phyloP scores from a whole-genome alignment of 208 protist genomes.

The Trypanosoma melophagium region DNA sequence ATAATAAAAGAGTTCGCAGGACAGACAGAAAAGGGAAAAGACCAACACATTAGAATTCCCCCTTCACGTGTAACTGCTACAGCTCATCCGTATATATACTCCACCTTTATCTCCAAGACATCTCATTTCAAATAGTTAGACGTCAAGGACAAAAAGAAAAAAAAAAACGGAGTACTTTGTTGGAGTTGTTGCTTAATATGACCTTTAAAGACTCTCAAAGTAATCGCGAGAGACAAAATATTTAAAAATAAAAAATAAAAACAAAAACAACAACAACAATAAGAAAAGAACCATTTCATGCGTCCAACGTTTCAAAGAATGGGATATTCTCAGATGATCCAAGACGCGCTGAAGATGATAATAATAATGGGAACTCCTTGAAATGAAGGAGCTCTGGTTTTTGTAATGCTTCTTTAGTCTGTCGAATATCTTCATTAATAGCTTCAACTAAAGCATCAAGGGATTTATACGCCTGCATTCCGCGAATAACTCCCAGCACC shows the following conservation, averaged over 20 bases:
- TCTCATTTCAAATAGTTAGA: too few species aligned
- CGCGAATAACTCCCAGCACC: constrained; percentile 55
- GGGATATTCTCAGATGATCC: background rate
- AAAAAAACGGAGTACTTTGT: too few species aligned
- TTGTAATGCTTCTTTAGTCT: constrained; percentile 38
- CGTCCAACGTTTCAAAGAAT: constrained; percentile 8
- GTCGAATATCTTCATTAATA: constrained; percentile 64
- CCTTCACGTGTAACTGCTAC: too few species aligned
- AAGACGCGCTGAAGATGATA: constrained; percentile 26
- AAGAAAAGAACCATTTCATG: background rate
- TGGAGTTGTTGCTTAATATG: too few species aligned
- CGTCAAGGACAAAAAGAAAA: too few species aligned
- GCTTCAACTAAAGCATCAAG: constrained; percentile 78
- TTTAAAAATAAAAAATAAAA: too few species aligned
- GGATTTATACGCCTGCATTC: constrained; percentile 64
- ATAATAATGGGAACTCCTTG: constrained; percentile 42
- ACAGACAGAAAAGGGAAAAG: constrained; percentile 13
- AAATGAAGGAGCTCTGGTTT: constrained; percentile 25
- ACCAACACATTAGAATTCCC: background rate
- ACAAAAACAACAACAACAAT: too few species aligned
- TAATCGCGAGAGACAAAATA: too few species aligned
- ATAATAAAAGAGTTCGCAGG: background rate
- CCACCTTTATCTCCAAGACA: too few species aligned
- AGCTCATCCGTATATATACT: too few species aligned
- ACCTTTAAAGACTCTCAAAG: too few species aligned